Conservation (phyloP, 352 stramenopile species). For the Plasmopara viticola region DNA sequence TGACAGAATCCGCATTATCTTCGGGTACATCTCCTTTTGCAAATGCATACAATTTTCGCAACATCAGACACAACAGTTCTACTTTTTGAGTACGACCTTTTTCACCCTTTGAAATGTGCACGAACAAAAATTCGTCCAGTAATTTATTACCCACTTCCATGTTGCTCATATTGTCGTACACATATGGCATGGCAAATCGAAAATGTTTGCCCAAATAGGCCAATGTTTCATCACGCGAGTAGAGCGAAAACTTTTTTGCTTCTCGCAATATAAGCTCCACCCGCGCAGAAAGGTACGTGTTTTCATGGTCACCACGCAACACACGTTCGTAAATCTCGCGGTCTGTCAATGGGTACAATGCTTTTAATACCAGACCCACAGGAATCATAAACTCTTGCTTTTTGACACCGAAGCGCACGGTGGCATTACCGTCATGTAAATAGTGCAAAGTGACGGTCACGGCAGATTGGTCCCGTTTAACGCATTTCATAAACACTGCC, state of each 20-base stretch:
- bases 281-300: conserved; percentile 96
- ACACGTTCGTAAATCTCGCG: conserved; percentile 98
- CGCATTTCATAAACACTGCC: conserved; percentile 96
- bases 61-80: conserved; percentile 92
- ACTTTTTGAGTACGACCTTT: conserved; percentile 87
- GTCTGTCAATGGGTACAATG: conserved; percentile 87
- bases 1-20: conserved; percentile 98
- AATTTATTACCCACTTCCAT: conserved; percentile 87
- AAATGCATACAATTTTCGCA: conserved; percentile 98
- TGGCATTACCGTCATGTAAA: conserved; percentile 95
- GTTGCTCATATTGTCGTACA: conserved; percentile 83
- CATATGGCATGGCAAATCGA: conserved; percentile 84
- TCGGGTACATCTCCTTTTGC: conserved; percentile 90
- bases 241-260: conserved; percentile 90
- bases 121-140: conserved; percentile 93
- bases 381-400: conserved; percentile 99
- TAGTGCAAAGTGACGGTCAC: conserved; percentile 99
- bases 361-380: conserved; percentile 95
- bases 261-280: conserved; percentile 97
- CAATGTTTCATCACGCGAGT: conserved; percentile 83
- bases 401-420: conserved; percentile 92
- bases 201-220: conserved; percentile 97
- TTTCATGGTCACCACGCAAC: conserved; percentile 90
- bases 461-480: conserved; percentile 92
- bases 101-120: conserved; percentile 91